Conservation (phyloP, 225 moss, liverwort and hornwort species). For the Lunularia cruciata region DNA sequence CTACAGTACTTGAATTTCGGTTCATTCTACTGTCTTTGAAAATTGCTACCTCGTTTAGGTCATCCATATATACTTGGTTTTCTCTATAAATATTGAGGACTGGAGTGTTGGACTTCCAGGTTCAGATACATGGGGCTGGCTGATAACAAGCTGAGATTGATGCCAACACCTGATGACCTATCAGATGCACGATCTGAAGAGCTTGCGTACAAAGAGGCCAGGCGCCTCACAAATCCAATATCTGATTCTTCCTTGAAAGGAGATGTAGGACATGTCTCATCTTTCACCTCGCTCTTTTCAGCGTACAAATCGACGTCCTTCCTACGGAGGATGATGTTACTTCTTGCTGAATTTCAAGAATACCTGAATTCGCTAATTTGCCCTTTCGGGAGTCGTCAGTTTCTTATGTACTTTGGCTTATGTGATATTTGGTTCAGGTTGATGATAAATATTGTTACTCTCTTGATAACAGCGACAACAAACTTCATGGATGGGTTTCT, state of each 20-base stretch:
- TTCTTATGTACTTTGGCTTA: not conserved
- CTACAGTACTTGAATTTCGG: too few species aligned
- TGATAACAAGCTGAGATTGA: conserved; percentile 71
- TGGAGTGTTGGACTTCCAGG: too few species aligned
- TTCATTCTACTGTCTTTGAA: too few species aligned
- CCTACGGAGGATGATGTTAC: not conserved
- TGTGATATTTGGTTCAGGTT: conserved; percentile 41
- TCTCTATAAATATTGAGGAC: too few species aligned
- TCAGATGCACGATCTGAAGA: conserved; percentile 45
- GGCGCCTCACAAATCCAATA: conserved; percentile 52
- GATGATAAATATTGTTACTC: conserved; percentile 69
- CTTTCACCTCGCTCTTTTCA: not conserved
- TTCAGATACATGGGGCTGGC: conserved; percentile 86
- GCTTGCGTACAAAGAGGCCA: conserved; percentile 80
- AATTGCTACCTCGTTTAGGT: too few species aligned
- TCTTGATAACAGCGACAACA: conserved; percentile 51
- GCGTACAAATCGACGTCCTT: not conserved
- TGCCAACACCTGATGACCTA: conserved; percentile 76
- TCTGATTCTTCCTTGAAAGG: conserved; percentile 55
- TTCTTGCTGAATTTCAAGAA: too few species aligned
- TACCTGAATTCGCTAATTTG: too few species aligned
- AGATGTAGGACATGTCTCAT: conserved; percentile 46
- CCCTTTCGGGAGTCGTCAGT: not conserved
- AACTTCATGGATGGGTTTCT: conserved; percentile 69
- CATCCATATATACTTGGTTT: too few species aligned